Conservation (phyloP, 2,329 filamentous ascomycete species). For the Colletotrichum nymphaeae region DNA sequence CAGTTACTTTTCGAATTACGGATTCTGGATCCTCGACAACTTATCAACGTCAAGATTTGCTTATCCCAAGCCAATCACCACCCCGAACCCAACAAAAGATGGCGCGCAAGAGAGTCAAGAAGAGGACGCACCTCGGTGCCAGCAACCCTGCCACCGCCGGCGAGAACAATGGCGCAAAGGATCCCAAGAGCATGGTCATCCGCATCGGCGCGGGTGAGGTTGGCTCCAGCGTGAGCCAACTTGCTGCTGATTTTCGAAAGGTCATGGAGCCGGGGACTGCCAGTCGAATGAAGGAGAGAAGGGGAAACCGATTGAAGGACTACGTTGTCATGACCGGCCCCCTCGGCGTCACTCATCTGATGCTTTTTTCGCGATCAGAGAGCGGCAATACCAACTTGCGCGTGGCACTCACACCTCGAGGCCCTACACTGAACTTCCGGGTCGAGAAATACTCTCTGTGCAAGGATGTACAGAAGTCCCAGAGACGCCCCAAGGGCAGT, state of each 20-base stretch:
- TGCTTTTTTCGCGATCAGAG: constrained; percentile 91
- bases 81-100: constrained; percentile 57
- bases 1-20: background rate
- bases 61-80: constrained; percentile 26
- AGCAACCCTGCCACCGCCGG: constrained; percentile 67
- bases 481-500: constrained; percentile 84
- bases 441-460: constrained; percentile 95
- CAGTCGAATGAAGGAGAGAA: constrained; percentile 86
- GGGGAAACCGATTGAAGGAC: constrained; percentile 88
- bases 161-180: constrained; percentile 69
- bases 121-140: constrained; percentile 84
- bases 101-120: constrained; percentile 86
- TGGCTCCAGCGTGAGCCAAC: constrained; percentile 88
- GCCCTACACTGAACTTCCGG: constrained; percentile 92
- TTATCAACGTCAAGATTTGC: background rate
- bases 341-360: constrained; percentile 89
- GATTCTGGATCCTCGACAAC: background rate
- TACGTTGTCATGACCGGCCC: constrained; percentile 97
- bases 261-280: constrained; percentile 98
- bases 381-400: constrained; percentile 93
- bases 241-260: constrained; percentile 88
- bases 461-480: constrained; percentile 87
- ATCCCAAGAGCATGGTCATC: constrained; percentile 98
- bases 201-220: constrained; percentile 95
- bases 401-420: constrained; percentile 86